These are phyloP conservation scores for Astraeus odoratus DNA, from an alignment of 768 basidiomycete genomes.

Conservation along the genomic window DNA sequence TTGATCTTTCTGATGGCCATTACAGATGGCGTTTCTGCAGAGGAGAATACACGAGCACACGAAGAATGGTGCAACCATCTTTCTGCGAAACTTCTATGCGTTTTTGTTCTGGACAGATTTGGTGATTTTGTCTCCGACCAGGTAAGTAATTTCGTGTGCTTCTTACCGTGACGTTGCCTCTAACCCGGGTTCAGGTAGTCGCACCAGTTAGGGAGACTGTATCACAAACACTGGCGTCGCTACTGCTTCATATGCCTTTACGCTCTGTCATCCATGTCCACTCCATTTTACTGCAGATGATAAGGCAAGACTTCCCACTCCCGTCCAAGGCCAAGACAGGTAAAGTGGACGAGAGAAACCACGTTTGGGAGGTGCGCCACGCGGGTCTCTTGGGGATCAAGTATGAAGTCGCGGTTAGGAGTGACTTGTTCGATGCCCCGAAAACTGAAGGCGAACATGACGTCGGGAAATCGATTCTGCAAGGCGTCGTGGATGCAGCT, in stretches of 20 bases:
- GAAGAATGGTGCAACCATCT: conserved; percentile 89
- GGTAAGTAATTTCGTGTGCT: conserved; percentile 26
- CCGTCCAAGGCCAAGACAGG: conserved; percentile 28
- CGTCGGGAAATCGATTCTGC: conserved; percentile 52
- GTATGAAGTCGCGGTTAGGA: conserved; percentile 93
- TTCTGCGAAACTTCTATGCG: conserved; percentile 76
- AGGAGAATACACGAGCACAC: conserved; percentile 61
- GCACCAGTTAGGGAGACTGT: conserved; percentile 97
- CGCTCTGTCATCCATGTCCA: conserved; percentile 76
- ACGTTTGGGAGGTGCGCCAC: conserved; percentile 96
- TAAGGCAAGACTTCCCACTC: conserved; percentile 72
- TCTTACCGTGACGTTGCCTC: not conserved
- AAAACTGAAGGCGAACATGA: conserved; percentile 30
- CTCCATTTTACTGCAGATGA: conserved; percentile 84
- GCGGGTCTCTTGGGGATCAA: conserved; percentile 97
- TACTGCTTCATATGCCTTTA: conserved; percentile 84
- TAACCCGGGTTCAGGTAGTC: conserved; percentile 49
- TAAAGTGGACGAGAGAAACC: conserved; percentile 36
- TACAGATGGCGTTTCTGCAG: conserved; percentile 42
- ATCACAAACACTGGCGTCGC: conserved; percentile 86
- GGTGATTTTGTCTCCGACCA: conserved; percentile 97
- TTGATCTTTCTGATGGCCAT: conserved; percentile 1
- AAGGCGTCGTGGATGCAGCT: conserved; percentile 84
- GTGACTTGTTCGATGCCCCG: conserved; percentile 58
- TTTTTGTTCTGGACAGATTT: conserved; percentile 95